Percentiles rank a stretch among this genome's conserved stretches.
Evolutionary conservation across 2,329 filamentous ascomycete species (phyloP).

Genomic region (Neofusicoccum sp.): DNA sequence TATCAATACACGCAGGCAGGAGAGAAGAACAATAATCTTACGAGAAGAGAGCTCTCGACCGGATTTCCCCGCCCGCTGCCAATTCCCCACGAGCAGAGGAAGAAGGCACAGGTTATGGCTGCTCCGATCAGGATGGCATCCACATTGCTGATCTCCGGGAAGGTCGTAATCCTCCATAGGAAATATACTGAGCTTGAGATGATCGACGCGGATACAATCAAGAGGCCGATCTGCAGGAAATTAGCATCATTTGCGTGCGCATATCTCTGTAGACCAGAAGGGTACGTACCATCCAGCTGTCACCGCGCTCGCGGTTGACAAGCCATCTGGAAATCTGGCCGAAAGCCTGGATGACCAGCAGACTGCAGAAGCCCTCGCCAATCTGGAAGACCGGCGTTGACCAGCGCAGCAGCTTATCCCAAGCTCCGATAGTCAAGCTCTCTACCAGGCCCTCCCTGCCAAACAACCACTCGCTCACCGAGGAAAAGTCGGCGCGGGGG

Average conservation of each 20-base stretch:
- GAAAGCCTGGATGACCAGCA: conserved; percentile 90
- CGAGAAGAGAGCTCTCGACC: conserved; percentile 85
- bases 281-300: conserved; percentile 81
- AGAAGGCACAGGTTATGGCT: conserved; percentile 87
- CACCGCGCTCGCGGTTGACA: conserved; percentile 87
- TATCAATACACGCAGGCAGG: not conserved
- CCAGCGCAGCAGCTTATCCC: conserved; percentile 86
- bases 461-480: conserved; percentile 80
- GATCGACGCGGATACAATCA: conserved; percentile 83
- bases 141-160: conserved; percentile 87
- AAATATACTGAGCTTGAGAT: conserved; percentile 95
- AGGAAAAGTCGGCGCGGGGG: conserved; percentile 62
- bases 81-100: conserved; percentile 91
- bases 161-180: conserved; percentile 89
- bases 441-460: conserved; percentile 82
- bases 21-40: conserved; percentile 27
- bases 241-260: conserved; percentile 33
- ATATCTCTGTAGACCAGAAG: not conserved
- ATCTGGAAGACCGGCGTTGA: conserved; percentile 94
- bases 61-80: conserved; percentile 91
- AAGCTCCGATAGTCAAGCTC: conserved; percentile 74
- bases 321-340: conserved; percentile 94
- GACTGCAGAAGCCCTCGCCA: conserved; percentile 91
- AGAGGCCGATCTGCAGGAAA: conserved; percentile 70
- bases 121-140: conserved; percentile 92